Percentiles rank a stretch among this genome's conserved stretches.
phyloP scores from a whole-genome alignment of 352 stramenopile genomes.

The Thalassiosira exigua region DNA sequence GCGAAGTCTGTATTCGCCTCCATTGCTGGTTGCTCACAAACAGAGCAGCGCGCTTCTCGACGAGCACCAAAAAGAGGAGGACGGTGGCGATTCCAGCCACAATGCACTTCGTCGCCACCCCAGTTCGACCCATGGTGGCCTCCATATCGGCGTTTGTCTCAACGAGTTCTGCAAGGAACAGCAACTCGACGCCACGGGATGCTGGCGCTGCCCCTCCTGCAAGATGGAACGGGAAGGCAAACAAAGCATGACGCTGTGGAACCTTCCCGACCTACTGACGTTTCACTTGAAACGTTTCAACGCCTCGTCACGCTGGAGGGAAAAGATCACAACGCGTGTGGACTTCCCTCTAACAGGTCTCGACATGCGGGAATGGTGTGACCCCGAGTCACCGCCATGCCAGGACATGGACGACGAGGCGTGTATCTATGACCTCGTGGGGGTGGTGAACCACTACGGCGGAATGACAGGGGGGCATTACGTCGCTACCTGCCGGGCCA shows the following conservation, averaged over 20 bases:
- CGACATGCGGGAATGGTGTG: conserved; percentile 92
- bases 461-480: conserved; percentile 86
- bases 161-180: conserved; percentile 86
- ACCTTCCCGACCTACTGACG: conserved; percentile 94
- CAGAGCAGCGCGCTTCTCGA: conserved; percentile 61
- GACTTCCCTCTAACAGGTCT: conserved; percentile 89
- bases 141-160: conserved; percentile 80
- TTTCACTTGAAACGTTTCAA: conserved; percentile 99
- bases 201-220: conserved; percentile 93
- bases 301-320: conserved; percentile 88
- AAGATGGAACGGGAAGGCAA: conserved; percentile 94
- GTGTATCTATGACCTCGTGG: conserved; percentile 83
- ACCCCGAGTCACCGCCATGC: conserved; percentile 69
- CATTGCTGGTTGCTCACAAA: conserved; percentile 55
- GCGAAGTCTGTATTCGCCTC: conserved; percentile 68
- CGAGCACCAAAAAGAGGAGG: conserved; percentile 37
- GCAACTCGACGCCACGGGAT: conserved; percentile 67
- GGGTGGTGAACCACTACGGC: conserved; percentile 85
- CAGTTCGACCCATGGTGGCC: conserved; percentile 50
- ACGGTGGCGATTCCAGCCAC: no score
- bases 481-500: conserved; percentile 81
- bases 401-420: conserved; percentile 54
- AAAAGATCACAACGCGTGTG: conserved; percentile 87
- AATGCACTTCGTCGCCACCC: conserved; percentile 38
- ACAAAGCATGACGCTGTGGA: conserved; percentile 97